These are phyloP conservation scores for Tylopilus sp. DNA, from an alignment of 768 basidiomycete species.

Conservation along the genomic window DNA sequence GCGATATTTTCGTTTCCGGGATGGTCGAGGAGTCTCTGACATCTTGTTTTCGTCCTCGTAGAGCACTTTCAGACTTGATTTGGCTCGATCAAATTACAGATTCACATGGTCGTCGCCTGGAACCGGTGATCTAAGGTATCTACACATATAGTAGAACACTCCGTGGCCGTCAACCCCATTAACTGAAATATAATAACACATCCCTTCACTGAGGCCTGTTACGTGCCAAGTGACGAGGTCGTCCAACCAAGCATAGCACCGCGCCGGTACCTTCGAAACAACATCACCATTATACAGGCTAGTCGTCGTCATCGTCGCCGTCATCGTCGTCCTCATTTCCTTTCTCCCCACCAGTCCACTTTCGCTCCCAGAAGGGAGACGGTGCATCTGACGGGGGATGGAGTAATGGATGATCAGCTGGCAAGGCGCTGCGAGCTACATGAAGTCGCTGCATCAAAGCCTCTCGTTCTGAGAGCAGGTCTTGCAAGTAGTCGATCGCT, in stretches of 20 bases:
- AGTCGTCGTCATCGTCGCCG: conserved; percentile 48
- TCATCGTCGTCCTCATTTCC: conserved; percentile 45
- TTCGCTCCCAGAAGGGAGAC: conserved; percentile 70
- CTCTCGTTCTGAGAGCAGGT: conserved; percentile 58
- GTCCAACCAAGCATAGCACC: background rate
- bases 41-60: conserved; percentile 5
- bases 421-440: conserved; percentile 53
- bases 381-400: conserved; percentile 22
- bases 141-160: conserved; percentile 9
- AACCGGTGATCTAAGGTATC: conserved; percentile 16
- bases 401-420: conserved; percentile 59
- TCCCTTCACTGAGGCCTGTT: conserved; percentile 1
- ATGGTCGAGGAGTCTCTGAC: conserved; percentile 18
- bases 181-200: conserved; percentile 28
- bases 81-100: background rate
- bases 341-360: conserved; percentile 76
- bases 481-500: conserved; percentile 87
- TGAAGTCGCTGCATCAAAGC: conserved; percentile 56
- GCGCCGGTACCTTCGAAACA: background rate
- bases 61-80: background rate
- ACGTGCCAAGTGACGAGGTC: conserved; percentile 1
- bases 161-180: conserved; percentile 13
- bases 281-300: conserved; percentile 2
- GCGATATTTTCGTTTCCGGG: conserved; percentile 48
- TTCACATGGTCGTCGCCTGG: background rate